Evolutionary conservation across 305 asterid species (phyloP), one percentile per base, ranked within the genome.

Genomic region (Fraxinus angustifolia): DNA sequence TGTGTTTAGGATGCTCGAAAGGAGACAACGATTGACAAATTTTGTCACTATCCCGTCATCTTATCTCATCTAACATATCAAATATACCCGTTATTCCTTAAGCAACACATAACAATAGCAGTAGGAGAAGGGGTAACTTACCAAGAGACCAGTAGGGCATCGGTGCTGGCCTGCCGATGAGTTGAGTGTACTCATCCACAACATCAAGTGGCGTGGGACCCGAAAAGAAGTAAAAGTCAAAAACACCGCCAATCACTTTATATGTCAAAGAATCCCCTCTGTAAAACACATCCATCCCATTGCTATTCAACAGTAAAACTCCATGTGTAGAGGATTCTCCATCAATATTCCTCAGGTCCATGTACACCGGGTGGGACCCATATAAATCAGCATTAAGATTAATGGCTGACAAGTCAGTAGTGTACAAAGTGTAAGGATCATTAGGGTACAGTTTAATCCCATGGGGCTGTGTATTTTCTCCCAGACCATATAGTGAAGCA

Each of bases 81-180:
- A 50, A 16, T 50, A 50, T 50, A 6, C 23, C 62, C 62, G 0
- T 50, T 6, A 4, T 50, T 4, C 8, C 62, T 50, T 50, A 4
- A 50, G 8, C 62, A 50, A n/a, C 21, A 50, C 60, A 16, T 50
- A 42, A 42, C n/a, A 42, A 42, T 12, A 45, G 60, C 60, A 48
- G 19, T 48, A 56, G 67, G 28, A 6, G 28, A 50, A 7, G 53
- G 21, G 31, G 40, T 11, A 21, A 74, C 93, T 76, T 19, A 96
- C 99, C 99, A 73, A 96, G 86, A 82, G 98, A 86, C 99, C 99
- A 96, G 83, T 93, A 96, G 1, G 99, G 99, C 98, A 96, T 96
- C 1, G 99, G 85, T 12, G 98, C 98, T 11, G 99, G 99, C 31
- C 98, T 85, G 74, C 99, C 99, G 2, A 92, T 85, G 30, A 96